Percentiles rank a stretch among this genome's conserved stretches.
Conservation (phyloP, 1,139 yeast species). For the Geotrichum aggregatum region DNA sequence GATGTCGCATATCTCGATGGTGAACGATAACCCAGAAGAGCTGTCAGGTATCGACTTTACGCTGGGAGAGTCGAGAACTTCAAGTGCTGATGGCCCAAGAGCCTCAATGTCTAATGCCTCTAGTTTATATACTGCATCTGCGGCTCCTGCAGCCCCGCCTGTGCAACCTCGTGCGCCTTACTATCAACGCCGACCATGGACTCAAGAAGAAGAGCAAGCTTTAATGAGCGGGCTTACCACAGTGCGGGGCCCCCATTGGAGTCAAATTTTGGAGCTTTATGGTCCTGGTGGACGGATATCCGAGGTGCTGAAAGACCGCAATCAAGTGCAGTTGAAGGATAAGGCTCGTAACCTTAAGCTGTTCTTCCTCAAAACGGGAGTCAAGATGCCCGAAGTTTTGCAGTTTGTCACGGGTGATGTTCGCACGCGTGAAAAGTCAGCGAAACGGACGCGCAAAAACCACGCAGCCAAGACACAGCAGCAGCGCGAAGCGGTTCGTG, state of each 20-base stretch:
- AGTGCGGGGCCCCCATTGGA: slow-evolving; percentile 88
- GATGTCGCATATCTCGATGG: slow-evolving; percentile 2
- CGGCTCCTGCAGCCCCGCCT: slow-evolving; percentile 8
- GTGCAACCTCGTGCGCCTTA: slow-evolving; percentile 17
- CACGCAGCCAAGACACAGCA: slow-evolving; percentile 7
- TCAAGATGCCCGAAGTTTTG: slow-evolving; percentile 69
- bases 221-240: slow-evolving; percentile 70
- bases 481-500: slow-evolving; percentile 9
- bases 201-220: slow-evolving; percentile 83
- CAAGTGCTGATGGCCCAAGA: background rate
- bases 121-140: slow-evolving; percentile 3
- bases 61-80: background rate
- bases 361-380: slow-evolving; percentile 58
- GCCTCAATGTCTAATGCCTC: slow-evolving; percentile 1
- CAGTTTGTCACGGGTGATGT: slow-evolving; percentile 82
- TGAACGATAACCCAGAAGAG: slow-evolving; percentile 1
- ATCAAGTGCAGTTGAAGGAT: slow-evolving; percentile 88
- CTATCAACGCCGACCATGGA: slow-evolving; percentile 68
- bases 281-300: slow-evolving; percentile 90
- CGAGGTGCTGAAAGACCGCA: slow-evolving; percentile 78
- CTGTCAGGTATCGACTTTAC: background rate
- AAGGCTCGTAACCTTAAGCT: slow-evolving; percentile 94
- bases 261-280: slow-evolving; percentile 76
- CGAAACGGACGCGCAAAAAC: slow-evolving; percentile 8
- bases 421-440: slow-evolving; percentile 45